These are phyloP conservation scores for Globisporangium paddicum DNA, from an alignment of 352 stramenopile genomes.

Conservation along the genomic window DNA sequence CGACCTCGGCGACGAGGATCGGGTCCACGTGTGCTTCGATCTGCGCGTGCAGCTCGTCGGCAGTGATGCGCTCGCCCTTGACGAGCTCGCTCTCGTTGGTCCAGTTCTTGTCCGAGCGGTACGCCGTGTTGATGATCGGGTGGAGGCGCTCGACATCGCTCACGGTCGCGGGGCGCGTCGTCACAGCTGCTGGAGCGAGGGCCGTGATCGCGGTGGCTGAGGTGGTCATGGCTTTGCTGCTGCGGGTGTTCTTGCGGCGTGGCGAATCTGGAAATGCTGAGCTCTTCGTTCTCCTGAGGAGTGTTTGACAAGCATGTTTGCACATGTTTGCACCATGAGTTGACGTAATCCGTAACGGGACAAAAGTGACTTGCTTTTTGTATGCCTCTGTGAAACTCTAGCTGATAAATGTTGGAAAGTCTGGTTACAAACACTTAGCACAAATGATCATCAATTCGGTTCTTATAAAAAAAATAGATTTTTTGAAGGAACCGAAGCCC, in stretches of 20 bases:
- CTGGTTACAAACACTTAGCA: no score
- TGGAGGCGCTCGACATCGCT: not conserved
- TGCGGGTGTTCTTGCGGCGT: not conserved
- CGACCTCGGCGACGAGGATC: slow-evolving; percentile 8
- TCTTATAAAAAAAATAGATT: no score
- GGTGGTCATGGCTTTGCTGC: not conserved
- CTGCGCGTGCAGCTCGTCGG: not conserved
- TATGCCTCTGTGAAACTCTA: not conserved
- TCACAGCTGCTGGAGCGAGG: not conserved
- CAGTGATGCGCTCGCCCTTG: slow-evolving; percentile 5
- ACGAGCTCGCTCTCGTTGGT: slow-evolving; percentile 9
- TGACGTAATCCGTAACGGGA: not conserved
- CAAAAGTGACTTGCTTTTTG: not conserved
- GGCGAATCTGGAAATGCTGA: not conserved
- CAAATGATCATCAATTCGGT: no score
- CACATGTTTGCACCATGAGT: no score
- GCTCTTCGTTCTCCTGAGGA: not conserved
- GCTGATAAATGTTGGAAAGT: no score
- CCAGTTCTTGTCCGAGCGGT: slow-evolving; percentile 11
- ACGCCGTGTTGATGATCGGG: not conserved
- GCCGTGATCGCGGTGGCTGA: not conserved
- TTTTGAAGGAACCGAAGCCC: no score
- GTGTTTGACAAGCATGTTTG: not conserved
- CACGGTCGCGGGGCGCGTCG: not conserved
- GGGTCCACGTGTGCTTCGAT: slow-evolving; percentile 1